phyloP scores from a whole-genome alignment of 179 eudicot species.

The Heliamphora pulchella region DNA sequence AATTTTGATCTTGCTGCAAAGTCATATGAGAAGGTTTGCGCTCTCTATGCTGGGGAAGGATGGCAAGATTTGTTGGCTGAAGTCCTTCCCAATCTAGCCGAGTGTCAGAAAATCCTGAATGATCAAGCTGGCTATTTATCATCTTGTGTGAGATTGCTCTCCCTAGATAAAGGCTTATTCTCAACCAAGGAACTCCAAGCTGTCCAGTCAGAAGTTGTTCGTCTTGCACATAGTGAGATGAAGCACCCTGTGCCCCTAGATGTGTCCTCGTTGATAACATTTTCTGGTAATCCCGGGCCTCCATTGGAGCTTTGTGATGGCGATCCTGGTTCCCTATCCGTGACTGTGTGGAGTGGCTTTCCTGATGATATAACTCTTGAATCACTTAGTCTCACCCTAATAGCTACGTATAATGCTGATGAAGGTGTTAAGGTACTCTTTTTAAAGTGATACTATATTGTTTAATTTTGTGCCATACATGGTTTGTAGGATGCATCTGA shows the following conservation, averaged over 20 bases:
- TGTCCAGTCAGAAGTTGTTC: slow-evolving; percentile 76
- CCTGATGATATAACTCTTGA: slow-evolving; percentile 96
- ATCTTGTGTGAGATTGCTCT: slow-evolving; percentile 85
- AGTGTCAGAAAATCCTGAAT: slow-evolving; percentile 83
- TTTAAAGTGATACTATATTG: slow-evolving; percentile 8
- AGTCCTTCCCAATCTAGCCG: slow-evolving; percentile 91
- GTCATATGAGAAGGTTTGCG: slow-evolving; percentile 93
- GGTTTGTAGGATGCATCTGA: background rate
- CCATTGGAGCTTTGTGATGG: slow-evolving; percentile 84
- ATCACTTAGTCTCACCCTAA: slow-evolving; percentile 83
- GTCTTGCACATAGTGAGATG: slow-evolving; percentile 91
- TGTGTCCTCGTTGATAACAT: slow-evolving; percentile 85
- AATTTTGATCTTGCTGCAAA: slow-evolving; percentile 81
- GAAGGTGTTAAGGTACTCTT: slow-evolving; percentile 85
- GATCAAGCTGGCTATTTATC: slow-evolving; percentile 95
- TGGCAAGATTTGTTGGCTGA: slow-evolving; percentile 97
- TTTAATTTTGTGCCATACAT: background rate
- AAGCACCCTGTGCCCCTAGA: slow-evolving; percentile 90
- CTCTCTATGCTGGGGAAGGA: slow-evolving; percentile 95
- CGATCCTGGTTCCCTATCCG: slow-evolving; percentile 85
- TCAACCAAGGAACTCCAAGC: slow-evolving; percentile 79
- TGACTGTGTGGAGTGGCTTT: slow-evolving; percentile 94
- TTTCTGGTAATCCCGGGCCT: slow-evolving; percentile 87
- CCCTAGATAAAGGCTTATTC: slow-evolving; percentile 82
- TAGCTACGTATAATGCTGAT: slow-evolving; percentile 81